Percentiles rank a stretch among this genome's conserved stretches.
These are phyloP conservation scores for Linum lewisii DNA, from an alignment of 345 rosid genomes.

Conservation along the genomic window DNA sequence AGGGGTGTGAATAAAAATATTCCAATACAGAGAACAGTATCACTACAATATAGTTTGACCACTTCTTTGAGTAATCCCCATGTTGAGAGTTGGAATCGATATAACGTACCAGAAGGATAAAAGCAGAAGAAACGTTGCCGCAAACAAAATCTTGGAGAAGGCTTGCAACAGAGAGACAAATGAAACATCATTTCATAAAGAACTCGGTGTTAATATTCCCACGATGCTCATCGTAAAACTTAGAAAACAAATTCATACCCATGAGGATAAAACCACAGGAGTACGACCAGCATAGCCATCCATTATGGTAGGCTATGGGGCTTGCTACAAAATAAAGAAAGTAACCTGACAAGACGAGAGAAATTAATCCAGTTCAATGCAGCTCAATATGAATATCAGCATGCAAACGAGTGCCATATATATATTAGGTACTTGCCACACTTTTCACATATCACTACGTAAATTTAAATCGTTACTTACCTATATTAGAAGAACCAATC, in stretches of 20 bases:
- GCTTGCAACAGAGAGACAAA: not conserved
- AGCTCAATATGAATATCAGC: not conserved
- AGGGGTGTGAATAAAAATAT: too few species aligned
- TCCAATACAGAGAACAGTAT: not conserved
- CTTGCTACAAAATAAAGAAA: conserved; percentile 23
- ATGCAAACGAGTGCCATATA: not conserved
- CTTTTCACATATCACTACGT: not conserved
- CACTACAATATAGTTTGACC: not conserved
- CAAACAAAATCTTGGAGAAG: conserved; percentile 20
- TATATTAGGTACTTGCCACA: too few species aligned
- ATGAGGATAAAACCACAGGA: conserved; percentile 35
- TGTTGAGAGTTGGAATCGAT: not conserved
- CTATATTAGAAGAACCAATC: conserved; percentile 38
- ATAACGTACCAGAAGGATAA: conserved; percentile 50
- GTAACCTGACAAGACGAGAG: conserved; percentile 25
- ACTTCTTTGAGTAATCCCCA: not conserved
- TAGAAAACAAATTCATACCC: conserved; percentile 21
- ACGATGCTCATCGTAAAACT: not conserved
- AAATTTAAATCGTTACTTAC: conserved; percentile 16
- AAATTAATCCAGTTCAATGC: not conserved
- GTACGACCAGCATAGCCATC: conserved; percentile 34
- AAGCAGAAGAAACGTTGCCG: conserved; percentile 52
- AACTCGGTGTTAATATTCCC: not conserved
- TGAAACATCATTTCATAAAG: not conserved
- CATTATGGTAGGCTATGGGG: conserved; percentile 23